These are phyloP conservation scores for Penicillium longicatenatum DNA, from an alignment of 495 filamentous ascomycete genomes.

Conservation along the genomic window DNA sequence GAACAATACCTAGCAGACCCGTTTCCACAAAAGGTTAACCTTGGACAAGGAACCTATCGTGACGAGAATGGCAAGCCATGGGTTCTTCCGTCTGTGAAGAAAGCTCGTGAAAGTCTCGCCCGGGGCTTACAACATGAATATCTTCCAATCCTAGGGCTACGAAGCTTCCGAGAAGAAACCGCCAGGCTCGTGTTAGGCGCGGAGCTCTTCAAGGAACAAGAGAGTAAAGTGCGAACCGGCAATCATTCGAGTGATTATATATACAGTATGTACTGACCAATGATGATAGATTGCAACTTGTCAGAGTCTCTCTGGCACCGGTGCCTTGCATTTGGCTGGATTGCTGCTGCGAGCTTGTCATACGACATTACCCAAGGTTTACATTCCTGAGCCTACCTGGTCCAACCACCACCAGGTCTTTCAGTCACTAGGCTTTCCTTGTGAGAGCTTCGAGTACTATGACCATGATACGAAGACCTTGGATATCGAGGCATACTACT, in stretches of 20 bases:
- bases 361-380: slow-evolving; percentile 25
- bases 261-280: too few species aligned
- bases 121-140: slow-evolving; percentile 36
- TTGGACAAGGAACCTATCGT: slow-evolving; percentile 42
- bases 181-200: slow-evolving; percentile 26
- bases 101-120: slow-evolving; percentile 14
- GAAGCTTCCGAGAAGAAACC: slow-evolving; percentile 25
- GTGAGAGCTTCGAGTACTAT: slow-evolving; percentile 32
- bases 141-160: slow-evolving; percentile 38
- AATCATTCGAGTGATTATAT: too few species aligned
- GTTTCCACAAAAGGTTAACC: slow-evolving; percentile 34
- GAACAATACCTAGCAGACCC: slow-evolving; percentile 34
- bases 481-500: slow-evolving; percentile 25
- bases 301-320: slow-evolving; percentile 84
- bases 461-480: slow-evolving; percentile 17
- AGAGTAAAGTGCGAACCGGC: slow-evolving; percentile 13
- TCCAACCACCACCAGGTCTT: slow-evolving; percentile 44
- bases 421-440: slow-evolving; percentile 31
- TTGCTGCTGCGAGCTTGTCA: slow-evolving; percentile 61
- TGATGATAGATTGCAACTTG: slow-evolving; percentile 28
- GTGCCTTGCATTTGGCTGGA: slow-evolving; percentile 78
- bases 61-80: slow-evolving; percentile 44
- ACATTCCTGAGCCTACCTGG: slow-evolving; percentile 40
- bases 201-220: slow-evolving; percentile 11
- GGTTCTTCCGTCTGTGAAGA: slow-evolving; percentile 37